Percentiles rank a stretch among this genome's conserved stretches.
phyloP scores from a whole-genome alignment of 2,329 filamentous ascomycete species.

The Hansfordia pulvinata region DNA sequence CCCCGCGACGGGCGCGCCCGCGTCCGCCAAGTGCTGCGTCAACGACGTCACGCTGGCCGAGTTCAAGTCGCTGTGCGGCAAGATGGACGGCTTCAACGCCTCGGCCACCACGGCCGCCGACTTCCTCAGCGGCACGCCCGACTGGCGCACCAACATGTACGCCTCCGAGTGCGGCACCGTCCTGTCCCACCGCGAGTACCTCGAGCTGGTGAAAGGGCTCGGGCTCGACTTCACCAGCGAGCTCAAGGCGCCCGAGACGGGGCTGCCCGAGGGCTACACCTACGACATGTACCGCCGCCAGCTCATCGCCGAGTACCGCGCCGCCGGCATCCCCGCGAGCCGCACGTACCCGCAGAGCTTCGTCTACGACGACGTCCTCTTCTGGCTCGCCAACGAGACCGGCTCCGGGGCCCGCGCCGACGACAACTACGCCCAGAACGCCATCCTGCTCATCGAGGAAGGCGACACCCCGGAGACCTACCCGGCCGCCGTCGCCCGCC shows the following conservation, averaged over 20 bases:
- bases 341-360: slow-evolving; percentile 54
- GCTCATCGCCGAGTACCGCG: slow-evolving; percentile 45
- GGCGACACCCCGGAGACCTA: slow-evolving; percentile 39
- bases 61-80: slow-evolving; percentile 54
- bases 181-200: slow-evolving; percentile 47
- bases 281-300: slow-evolving; percentile 52
- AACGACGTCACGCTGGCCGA: slow-evolving; percentile 56
- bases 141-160: slow-evolving; percentile 54
- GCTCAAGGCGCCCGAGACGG: slow-evolving; percentile 52
- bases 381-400: slow-evolving; percentile 51
- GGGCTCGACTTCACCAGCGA: slow-evolving; percentile 53
- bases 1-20: slow-evolving; percentile 31
- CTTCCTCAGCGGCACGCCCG: slow-evolving; percentile 43
- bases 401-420: no score
- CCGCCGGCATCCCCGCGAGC: slow-evolving; percentile 33
- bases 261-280: slow-evolving; percentile 57
- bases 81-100: slow-evolving; percentile 53
- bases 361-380: slow-evolving; percentile 47
- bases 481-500: slow-evolving; percentile 37
- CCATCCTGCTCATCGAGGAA: slow-evolving; percentile 50
- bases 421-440: slow-evolving; percentile 46
- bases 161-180: slow-evolving; percentile 44
- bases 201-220: slow-evolving; percentile 40
- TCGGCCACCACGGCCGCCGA: slow-evolving; percentile 41
- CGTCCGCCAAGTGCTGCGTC: slow-evolving; percentile 56